Base-by-base conservation (phyloP, 345 rosid genomes). In the Pistacia integerrima region DNA sequence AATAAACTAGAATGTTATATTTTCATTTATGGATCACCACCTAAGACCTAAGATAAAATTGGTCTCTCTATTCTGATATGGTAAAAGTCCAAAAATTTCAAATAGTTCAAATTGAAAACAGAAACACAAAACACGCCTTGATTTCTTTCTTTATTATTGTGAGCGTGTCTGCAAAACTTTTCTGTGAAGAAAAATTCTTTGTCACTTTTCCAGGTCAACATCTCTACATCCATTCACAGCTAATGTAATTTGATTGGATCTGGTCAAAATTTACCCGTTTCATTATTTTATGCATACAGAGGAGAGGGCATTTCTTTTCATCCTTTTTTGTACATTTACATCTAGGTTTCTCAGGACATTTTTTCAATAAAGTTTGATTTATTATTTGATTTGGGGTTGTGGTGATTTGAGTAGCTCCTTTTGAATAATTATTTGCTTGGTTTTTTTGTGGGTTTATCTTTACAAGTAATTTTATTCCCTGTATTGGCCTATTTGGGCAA, bases 181-280 rank as follows among this genome's bases (percentile, higher is more conserved):
- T 51, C 60, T 35, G 52, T 28, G 60, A 65, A 67, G 74, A 59
- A 59, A 41, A 69, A 1, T 18, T 70, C 69, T 30, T 36, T 41
- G 13, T 36, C 13, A 56, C 69, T 67, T 74, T 73, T 10, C 64
- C 61, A 58, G 81, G 85, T 82, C 85, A 87, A 73, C 67, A 78
- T 33, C 68, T 13, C 13, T 20, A 58, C 72, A 67, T 30, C 49
- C 49, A 56, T 62, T 2, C 54, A 44, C 68, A 72, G 84, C 82
- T 62, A 13, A 33, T 58, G 61, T 38, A 74, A 69, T 9, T 9
- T 67, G 71, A 28, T 80, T 76, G 80, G 85, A 80, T 83, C 83
- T 58, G 83, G 79, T 80, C 83, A 22, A 44, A 66, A 17, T 70
- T 13, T 2, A 22, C 82, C 76, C n/a, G 30, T 70, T 77, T 74